Evolutionary conservation across 352 stramenopile species (phyloP), one percentile per base, ranked within the genome.

Genomic region (Aphanomyces euteiches): DNA sequence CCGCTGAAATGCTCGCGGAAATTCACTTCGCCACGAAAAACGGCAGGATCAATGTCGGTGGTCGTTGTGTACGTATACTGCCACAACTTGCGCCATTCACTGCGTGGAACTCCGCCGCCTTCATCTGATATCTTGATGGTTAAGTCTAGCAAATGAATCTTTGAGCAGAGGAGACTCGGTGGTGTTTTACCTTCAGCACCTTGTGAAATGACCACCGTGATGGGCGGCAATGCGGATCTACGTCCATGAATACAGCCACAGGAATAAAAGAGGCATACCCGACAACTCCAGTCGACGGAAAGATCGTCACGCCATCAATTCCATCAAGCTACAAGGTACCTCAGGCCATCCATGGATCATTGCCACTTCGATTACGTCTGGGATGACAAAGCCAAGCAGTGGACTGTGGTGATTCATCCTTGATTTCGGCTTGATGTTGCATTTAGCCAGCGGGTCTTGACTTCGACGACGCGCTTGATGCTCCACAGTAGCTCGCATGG

Each of bases 51-150:
- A 47, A 76, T 87, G 66, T 80, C 68, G 53, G 77, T 71, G 39
- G 96, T 98, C 7, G 97, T 99, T n/a, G 97, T 99, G 81, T 99
- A 99, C 37, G 99, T 86, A 74, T 99, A 99, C 59, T 93, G 95
- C 95, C 96, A 99, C 72, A 99, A 93, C 67, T 97, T 95, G 45
- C 93, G 88, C 86, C 98, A 98, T 56, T 98, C 91, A 73, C 88
- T 98, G 39, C 98, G 85, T 12, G 90, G 88, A 73, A 99, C 98
- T 56, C 97, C 98, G 50, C 98, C 97, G 28, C 97, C 98, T 79
- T 99, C 96, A 77, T 99, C 98, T 39, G 85, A 96, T 43, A 99
- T 89, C 78, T 99, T 99, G 73, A 99, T 99, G 3, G 98, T 98
- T 19, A 98, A 75, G 69, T 93, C 85, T 77, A 56, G 34, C 21